phyloP scores from a whole-genome alignment of 805 yeast genomes.

The Tetrapisispora fleetii region DNA sequence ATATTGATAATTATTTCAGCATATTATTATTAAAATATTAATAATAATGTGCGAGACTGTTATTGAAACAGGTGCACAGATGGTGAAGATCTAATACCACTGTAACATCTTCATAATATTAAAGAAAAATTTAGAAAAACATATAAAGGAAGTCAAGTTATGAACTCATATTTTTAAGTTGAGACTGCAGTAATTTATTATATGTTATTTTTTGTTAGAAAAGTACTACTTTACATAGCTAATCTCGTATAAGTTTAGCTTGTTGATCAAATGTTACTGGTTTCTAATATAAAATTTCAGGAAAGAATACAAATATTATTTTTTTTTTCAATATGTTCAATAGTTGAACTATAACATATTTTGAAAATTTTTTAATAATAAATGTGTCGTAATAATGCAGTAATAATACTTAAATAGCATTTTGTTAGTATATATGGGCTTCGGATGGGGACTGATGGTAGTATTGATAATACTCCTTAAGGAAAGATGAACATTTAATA shows the following conservation, averaged over 20 bases:
- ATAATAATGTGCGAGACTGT: neutral
- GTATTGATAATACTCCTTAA: too few species aligned
- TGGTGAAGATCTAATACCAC: neutral
- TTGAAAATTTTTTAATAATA: neutral
- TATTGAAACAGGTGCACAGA: neutral
- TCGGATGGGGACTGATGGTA: neutral
- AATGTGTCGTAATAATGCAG: conserved; percentile 1
- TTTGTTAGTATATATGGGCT: neutral
- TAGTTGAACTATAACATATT: neutral
- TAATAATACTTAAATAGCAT: neutral
- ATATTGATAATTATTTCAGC: neutral
- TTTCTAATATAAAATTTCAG: neutral
- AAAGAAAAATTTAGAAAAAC: neutral
- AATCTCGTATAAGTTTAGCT: too few species aligned
- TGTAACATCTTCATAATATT: neutral
- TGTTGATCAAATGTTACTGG: too few species aligned
- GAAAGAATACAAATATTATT: neutral
- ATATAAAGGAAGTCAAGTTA: neutral
- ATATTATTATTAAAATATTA: too few species aligned
- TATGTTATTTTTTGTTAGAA: neutral
- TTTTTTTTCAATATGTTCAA: neutral
- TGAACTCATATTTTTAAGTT: neutral
- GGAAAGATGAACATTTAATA: neutral
- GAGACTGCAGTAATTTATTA: neutral
- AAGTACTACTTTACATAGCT: neutral